phyloP scores from a whole-genome alignment of 2,329 filamentous ascomycete genomes.

The Scedosporium apiospermum region DNA sequence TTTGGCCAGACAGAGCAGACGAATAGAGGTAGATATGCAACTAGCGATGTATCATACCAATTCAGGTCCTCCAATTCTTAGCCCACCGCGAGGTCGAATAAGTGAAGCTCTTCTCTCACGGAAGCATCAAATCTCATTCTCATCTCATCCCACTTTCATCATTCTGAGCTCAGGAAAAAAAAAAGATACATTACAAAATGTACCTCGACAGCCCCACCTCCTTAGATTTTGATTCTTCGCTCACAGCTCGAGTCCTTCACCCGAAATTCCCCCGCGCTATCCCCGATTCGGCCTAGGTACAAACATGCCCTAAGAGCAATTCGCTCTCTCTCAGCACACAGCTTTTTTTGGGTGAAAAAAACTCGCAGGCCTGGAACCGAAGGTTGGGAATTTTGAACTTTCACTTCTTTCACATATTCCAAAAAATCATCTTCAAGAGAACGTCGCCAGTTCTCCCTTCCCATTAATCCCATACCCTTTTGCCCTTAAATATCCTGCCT shows the following conservation, averaged over 20 bases:
- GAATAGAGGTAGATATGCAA: background rate
- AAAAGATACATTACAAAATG: conserved; percentile 25
- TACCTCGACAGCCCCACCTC: conserved; percentile 13
- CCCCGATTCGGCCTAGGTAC: conserved; percentile 19
- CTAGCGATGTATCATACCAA: too few species aligned
- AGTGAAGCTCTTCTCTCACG: background rate
- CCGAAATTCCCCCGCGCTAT: conserved; percentile 1
- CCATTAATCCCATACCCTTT: conserved; percentile 19
- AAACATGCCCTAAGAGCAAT: conserved; percentile 26
- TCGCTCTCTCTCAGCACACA: conserved; percentile 1
- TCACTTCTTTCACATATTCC: conserved; percentile 10
- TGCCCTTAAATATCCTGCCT: conserved; percentile 99
- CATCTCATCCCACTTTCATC: too few species aligned
- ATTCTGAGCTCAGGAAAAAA: conserved; percentile 9
- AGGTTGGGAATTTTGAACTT: conserved; percentile 8
- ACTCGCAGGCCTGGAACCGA: background rate
- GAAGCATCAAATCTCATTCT: too few species aligned
- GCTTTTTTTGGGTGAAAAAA: conserved; percentile 9
- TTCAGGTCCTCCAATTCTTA: too few species aligned
- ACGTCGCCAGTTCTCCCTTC: conserved; percentile 5
- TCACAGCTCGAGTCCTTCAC: conserved; percentile 6
- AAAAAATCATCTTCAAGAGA: conserved; percentile 15
- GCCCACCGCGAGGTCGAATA: background rate
- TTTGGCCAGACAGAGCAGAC: conserved; percentile 10
- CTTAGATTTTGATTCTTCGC: background rate